Evolutionary conservation across 2,329 filamentous ascomycete genomes (phyloP), one percentile per base, ranked within the genome.

Genomic region (Clonostachys byssicola): DNA sequence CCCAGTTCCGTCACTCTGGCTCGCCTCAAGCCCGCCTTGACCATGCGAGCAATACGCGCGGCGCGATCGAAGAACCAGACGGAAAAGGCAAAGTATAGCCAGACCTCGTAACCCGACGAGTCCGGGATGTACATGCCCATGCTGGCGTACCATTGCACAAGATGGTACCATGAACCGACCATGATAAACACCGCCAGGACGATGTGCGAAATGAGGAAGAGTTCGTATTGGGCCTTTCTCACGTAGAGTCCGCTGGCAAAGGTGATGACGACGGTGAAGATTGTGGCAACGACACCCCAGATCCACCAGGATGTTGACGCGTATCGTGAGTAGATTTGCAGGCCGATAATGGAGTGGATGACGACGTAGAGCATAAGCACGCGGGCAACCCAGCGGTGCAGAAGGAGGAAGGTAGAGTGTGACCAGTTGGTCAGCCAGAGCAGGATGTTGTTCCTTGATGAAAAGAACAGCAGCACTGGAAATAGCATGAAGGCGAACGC

Each of bases 371-470:
- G 41, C 2, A 67, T 66, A 23, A 63, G 68, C 8, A 79, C 60
- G 18, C 65, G 58, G 1, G 73, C 75, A 2, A 74, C 58, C 72
- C 69, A 75, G 12, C 72, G 67, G 54, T 78, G 73, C 2, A 76
- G 58, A 2, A 75, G 52, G 9, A 76, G 40, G 51, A 62, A 75
- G 2, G 74, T 77, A 1, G 64, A 63, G 48, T 74, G 66, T 2
- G 61, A 65, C 71, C 72, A 76, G 51, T 71, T 62, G 17, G 75
- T 77, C 2, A 75, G 39, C 59, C 66, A 72, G 1, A 78, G 62
- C 0, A 77, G 62, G 4, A 77, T 18, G 46, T 73, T 77, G 52
- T 79, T 78, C 2, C 75, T 60, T 0, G 66, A 60, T 0, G 68
- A 62, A 46, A 71, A 77, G 4, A 79, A 62, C 12, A 77, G 56